Conservation (phyloP, 2,329 filamentous ascomycete species). For the Pestalotiopsis sp. region DNA sequence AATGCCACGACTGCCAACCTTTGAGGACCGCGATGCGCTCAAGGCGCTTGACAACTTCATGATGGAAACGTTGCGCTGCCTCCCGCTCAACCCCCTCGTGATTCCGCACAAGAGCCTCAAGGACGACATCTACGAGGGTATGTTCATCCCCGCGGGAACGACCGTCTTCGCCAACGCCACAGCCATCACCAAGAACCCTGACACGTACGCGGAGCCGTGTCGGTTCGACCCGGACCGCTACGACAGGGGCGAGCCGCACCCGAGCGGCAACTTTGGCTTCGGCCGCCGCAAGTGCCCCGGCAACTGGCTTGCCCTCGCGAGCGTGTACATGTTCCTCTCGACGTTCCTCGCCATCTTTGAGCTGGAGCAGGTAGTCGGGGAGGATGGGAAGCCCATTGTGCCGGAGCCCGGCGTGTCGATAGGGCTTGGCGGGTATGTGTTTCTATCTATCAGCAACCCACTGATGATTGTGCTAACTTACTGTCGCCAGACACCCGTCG, state of each 20-base stretch:
- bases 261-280: slow-evolving; percentile 51
- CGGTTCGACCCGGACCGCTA: slow-evolving; percentile 48
- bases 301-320: slow-evolving; percentile 47
- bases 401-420: slow-evolving; percentile 16
- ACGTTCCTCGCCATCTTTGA: slow-evolving; percentile 39
- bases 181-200: slow-evolving; percentile 43
- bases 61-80: slow-evolving; percentile 30
- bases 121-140: slow-evolving; percentile 48
- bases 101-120: slow-evolving; percentile 44
- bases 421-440: slow-evolving; percentile 16
- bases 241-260: slow-evolving; percentile 41
- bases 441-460: neutral
- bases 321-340: slow-evolving; percentile 41
- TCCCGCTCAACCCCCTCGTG: slow-evolving; percentile 33
- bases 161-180: slow-evolving; percentile 42
- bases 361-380: slow-evolving; percentile 31
- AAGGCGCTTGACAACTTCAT: slow-evolving; percentile 31
- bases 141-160: slow-evolving; percentile 56
- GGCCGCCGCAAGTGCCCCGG: slow-evolving; percentile 52
- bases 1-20: slow-evolving; percentile 30
- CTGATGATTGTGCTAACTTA: neutral
- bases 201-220: slow-evolving; percentile 40
- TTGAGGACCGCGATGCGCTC: slow-evolving; percentile 31
- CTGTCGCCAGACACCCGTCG: slow-evolving; percentile 10
- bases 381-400: slow-evolving; percentile 26